A percentile compares a stretch with the other conserved stretches of the same genome.
phyloP scores from a whole-genome alignment of 768 basidiomycete genomes.

The Mycena olivaceomarginata region DNA sequence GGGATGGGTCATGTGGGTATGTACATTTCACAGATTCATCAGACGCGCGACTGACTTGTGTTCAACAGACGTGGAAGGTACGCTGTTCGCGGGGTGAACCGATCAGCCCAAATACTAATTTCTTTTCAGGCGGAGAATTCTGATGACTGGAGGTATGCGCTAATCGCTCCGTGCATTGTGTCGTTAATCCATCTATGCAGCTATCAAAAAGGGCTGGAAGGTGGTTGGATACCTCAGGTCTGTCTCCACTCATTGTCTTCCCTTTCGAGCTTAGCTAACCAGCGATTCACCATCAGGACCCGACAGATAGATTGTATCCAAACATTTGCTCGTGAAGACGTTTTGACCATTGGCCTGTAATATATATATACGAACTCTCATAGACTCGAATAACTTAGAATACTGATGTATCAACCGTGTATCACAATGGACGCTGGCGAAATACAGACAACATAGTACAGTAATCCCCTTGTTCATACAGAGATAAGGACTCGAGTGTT shows the following conservation, averaged over 20 bases:
- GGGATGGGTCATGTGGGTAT: conserved; percentile 83
- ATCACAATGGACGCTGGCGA: neutral
- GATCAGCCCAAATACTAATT: conserved; percentile 8
- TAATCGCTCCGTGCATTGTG: neutral
- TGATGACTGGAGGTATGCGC: conserved; percentile 43
- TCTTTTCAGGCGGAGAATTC: conserved; percentile 21
- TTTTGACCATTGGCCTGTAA: neutral
- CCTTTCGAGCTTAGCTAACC: neutral
- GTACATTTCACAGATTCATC: conserved; percentile 9
- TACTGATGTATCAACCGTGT: conserved; percentile 27
- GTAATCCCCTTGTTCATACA: conserved; percentile 10
- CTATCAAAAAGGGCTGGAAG: conserved; percentile 82
- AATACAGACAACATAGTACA: neutral
- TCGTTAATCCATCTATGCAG: conserved; percentile 78
- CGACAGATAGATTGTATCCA: conserved; percentile 79
- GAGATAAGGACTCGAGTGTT: conserved; percentile 6
- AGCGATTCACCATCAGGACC: conserved; percentile 59
- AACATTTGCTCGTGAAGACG: conserved; percentile 69
- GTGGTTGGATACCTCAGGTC: conserved; percentile 82
- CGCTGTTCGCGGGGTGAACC: conserved; percentile 35
- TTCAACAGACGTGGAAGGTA: conserved; percentile 84
- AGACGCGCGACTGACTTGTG: conserved; percentile 47
- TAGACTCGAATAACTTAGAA: conserved; percentile 19
- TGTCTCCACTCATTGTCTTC: neutral
- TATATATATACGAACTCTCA: neutral